Base-by-base conservation (phyloP, 257 asterid species). In the Solanum paucissectum region DNA sequence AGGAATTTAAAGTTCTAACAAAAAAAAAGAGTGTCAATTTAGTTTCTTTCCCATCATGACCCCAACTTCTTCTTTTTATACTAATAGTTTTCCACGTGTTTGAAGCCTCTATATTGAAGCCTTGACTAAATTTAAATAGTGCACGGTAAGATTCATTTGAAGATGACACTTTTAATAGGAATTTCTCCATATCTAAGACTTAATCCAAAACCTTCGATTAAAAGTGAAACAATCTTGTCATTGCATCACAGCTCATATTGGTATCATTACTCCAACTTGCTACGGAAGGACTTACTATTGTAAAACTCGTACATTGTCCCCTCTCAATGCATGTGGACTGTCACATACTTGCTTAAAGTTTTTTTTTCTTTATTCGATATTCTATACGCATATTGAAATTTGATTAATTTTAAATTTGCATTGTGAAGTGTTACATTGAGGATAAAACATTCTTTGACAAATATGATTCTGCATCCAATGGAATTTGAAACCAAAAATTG, bases 401-500 rank as follows among this genome's bases (percentile, higher is more conserved):
- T 3, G 3, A 69, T 29, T 27, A 69, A 13, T 29, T 69, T 14
- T 7, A 0, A 3, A 7, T 1, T 69, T 1, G 3, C 0, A 3
- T 69, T 6, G 0, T 13, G 9, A 29, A 27, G 3, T 27, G 6
- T 6, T 0, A 13, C 4, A 6, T 27, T 29, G 0, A 12, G 2
- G 3, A 29, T 29, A 69, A 13, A 69, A 29, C 4, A 1, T 13
- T 7, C 2, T 69, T 2, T 14, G 4, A 7, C 9, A 69, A 29
- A 69, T 1, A 69, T 0, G 21, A 6, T 13, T 32, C 1, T 1
- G 3, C 4, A 29, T 3, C 4, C 0, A 13, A 6, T 3, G 3
- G 0, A 29, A 0, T 6, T 29, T 3, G 1, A 32, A 7, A 4
- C 11, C 0, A 4, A 16, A 8, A 0, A 3, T 3, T 71, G 16